A percentile compares a stretch with the other conserved stretches of the same genome.
Evolutionary conservation across 2,329 filamentous ascomycete species (phyloP).

Genomic region (Diaporthe aspalathi): DNA sequence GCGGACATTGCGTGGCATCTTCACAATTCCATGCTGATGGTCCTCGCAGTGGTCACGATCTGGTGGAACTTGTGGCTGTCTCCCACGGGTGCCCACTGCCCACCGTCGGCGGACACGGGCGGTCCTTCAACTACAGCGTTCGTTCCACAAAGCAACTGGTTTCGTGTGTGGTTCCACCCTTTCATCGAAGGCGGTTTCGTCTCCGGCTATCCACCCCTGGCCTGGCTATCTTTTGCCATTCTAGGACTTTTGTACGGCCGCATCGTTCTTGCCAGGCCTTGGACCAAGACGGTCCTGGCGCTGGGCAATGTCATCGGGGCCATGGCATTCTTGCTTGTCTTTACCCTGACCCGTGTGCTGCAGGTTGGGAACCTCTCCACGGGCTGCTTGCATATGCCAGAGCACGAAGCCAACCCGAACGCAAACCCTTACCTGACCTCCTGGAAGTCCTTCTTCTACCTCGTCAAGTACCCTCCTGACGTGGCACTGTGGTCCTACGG

Average conservation of each 20-base stretch:
- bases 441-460: slow-evolving; percentile 57
- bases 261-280: slow-evolving; percentile 49
- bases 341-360: slow-evolving; percentile 55
- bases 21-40: slow-evolving; percentile 52
- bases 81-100: slow-evolving; percentile 52
- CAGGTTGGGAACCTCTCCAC: slow-evolving; percentile 58
- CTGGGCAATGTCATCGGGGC: slow-evolving; percentile 47
- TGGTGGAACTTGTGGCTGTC: slow-evolving; percentile 62
- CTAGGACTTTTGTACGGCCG: slow-evolving; percentile 58
- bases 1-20: slow-evolving; percentile 53
- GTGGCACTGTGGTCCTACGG: slow-evolving; percentile 58
- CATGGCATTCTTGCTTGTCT: slow-evolving; percentile 50
- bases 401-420: slow-evolving; percentile 47
- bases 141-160: slow-evolving; percentile 42
- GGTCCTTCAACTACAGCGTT: slow-evolving; percentile 1
- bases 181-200: slow-evolving; percentile 47
- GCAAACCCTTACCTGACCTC: slow-evolving; percentile 57
- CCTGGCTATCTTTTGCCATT: slow-evolving; percentile 60
- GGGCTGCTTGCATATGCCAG: slow-evolving; percentile 54
- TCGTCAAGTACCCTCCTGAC: slow-evolving; percentile 60
- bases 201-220: slow-evolving; percentile 57
- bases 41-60: slow-evolving; percentile 52
- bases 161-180: slow-evolving; percentile 56
- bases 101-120: slow-evolving; percentile 10
- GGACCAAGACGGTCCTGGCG: slow-evolving; percentile 45